Conservation (phyloP, 495 filamentous ascomycete genomes). For the Thermothielavioides terrestris region DNA sequence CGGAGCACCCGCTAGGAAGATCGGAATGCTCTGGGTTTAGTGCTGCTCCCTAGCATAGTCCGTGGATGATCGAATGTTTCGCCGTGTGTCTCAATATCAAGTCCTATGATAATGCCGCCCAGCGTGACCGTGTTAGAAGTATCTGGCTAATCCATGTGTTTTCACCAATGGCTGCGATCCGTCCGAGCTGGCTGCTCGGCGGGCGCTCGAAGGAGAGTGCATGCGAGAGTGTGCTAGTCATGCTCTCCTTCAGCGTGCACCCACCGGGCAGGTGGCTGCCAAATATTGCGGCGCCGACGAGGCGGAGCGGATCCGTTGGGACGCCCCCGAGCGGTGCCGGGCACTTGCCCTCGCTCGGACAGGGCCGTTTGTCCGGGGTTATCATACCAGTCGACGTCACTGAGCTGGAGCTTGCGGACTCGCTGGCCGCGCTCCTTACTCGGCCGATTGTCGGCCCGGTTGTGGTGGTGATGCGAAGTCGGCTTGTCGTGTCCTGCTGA, state of each 20-base stretch:
- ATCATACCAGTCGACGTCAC: conserved; percentile 92
- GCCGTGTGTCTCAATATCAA: conserved; percentile 6
- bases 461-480: conserved; percentile 36
- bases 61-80: background rate
- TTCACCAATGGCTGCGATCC: background rate
- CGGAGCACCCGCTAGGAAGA: background rate
- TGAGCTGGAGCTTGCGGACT: conserved; percentile 84
- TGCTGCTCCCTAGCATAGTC: background rate
- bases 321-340: background rate
- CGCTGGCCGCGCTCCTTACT: conserved; percentile 72
- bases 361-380: conserved; percentile 2
- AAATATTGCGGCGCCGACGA: background rate
- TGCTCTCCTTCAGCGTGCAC: background rate
- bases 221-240: conserved; percentile 4
- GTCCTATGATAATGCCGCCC: conserved; percentile 9
- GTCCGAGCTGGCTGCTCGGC: background rate
- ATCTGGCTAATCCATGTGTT: background rate
- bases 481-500: conserved; percentile 42
- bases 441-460: conserved; percentile 55
- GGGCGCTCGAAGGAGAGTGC: background rate
- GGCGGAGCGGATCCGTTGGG: background rate
- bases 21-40: background rate
- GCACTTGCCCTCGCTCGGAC: background rate
- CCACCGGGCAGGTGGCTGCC: background rate
- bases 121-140: conserved; percentile 6